Base-by-base conservation (phyloP, 371 early-diverging fungal species). In the Cokeromyces recurvatus region DNA sequence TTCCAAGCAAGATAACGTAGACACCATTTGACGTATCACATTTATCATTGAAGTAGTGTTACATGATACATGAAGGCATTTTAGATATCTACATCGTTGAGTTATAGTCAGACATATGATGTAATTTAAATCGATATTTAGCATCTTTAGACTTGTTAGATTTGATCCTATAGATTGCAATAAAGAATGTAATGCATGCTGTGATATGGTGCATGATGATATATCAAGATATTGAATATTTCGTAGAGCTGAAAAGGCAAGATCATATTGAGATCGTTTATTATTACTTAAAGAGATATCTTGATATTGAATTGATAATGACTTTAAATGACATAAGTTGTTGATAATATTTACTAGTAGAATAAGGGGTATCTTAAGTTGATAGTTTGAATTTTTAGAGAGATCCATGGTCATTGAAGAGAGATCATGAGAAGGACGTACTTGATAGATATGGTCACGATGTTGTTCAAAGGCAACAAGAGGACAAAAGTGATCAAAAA, bases 371-470 rank as follows among this genome's bases (percentile, higher is more conserved):
- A 72, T 20, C 4, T 42, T 44, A 12, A 68, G 39, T 22, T 55
- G 48, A 40, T 57, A 38, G 0, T 17, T 34, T n/a, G 55, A 37
- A 21, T 54, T 56, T 25, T 64, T 66, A 21, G 64, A 58, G 9
- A 65, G 55, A 39, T 67, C 66, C 66, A 65, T 62, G 6, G 63
- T 38, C 27, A 59, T 48, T 2, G 66, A 66, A 10, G 64, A 51
- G 5, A 72, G 31, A 27, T 59, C 60, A 46, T 71, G 59, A 5
- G 64, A 55, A 4, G 68, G 73, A 11, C 57, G 59, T n/a, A 61
- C 55, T 42, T 66, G 67, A 42, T 66, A 70, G 2, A 70, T 47
- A 39, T 70, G 59, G 9, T 64, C 71, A n/a, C 71, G 58, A 34
- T 59, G 62, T 20, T 64, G 43, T 20, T 55, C 59, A 45, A 68